These are phyloP conservation scores for Fusarium torulosum DNA, from an alignment of 2,329 filamentous ascomycete species.

Conservation along the genomic window DNA sequence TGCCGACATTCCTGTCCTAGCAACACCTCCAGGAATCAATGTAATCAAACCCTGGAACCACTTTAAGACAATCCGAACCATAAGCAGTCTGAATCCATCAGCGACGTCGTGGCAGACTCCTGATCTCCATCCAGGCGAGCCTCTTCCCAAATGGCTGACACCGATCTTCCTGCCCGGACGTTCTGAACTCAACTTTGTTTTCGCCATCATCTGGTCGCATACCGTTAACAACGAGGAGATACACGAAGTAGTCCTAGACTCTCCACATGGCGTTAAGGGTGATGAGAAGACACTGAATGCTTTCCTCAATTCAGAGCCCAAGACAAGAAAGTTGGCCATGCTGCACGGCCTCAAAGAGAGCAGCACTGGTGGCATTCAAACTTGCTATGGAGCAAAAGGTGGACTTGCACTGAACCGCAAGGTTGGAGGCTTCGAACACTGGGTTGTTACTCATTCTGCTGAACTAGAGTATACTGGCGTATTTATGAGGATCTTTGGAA, in stretches of 20 bases:
- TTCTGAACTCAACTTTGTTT: constrained; percentile 44
- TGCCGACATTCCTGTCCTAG: constrained; percentile 39
- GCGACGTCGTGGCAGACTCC: constrained; percentile 30
- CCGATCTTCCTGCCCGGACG: constrained; percentile 35
- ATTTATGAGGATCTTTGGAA: constrained; percentile 31
- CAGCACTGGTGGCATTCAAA: constrained; percentile 9
- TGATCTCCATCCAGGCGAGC: constrained; percentile 39
- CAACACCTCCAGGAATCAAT: constrained; percentile 19
- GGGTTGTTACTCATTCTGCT: constrained; percentile 37
- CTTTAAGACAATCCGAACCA: constrained; percentile 37
- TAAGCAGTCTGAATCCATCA: constrained; percentile 13
- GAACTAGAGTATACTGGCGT: constrained; percentile 30
- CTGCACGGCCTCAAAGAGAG: constrained; percentile 46
- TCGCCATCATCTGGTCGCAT: constrained; percentile 44
- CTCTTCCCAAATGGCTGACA: constrained; percentile 41
- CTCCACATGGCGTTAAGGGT: constrained; percentile 40
- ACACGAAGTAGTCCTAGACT: constrained; percentile 40
- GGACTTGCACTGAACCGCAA: constrained; percentile 41
- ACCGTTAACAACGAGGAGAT: constrained; percentile 7
- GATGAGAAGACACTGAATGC: constrained; percentile 36
- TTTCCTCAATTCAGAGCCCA: constrained; percentile 37
- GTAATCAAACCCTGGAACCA: constrained; percentile 34
- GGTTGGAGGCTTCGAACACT: constrained; percentile 39
- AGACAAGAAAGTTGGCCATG: constrained; percentile 43
- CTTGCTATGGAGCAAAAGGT: constrained; percentile 25